A percentile compares a stretch with the other conserved stretches of the same genome.
Conservation (phyloP, 495 filamentous ascomycete genomes). For the Ramalina peruviana region DNA sequence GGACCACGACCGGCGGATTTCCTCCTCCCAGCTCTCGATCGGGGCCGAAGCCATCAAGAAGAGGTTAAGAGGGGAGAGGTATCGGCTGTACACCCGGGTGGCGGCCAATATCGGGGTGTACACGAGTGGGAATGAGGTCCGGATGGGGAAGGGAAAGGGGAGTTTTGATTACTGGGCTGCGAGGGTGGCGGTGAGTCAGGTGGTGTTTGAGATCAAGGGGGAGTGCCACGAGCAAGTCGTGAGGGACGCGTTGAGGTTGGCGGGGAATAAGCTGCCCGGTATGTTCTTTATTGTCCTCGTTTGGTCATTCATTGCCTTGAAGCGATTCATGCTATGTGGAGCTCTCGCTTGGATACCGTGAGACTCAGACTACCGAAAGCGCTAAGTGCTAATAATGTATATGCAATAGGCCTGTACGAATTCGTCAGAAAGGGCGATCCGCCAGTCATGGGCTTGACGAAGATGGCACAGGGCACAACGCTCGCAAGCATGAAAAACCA, state of each 20-base stretch:
- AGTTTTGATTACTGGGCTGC: slow-evolving; percentile 93
- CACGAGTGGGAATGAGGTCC: slow-evolving; percentile 83
- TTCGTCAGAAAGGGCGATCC: slow-evolving; percentile 89
- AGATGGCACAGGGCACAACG: slow-evolving; percentile 67
- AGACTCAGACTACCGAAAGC: not conserved
- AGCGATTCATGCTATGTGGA: too few relatives aligned
- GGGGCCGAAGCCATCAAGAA: slow-evolving; percentile 87
- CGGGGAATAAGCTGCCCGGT: slow-evolving; percentile 93
- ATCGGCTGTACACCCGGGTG: slow-evolving; percentile 79
- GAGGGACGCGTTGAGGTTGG: slow-evolving; percentile 85
- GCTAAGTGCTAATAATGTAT: not conserved
- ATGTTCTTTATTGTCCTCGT: slow-evolving; percentile 18
- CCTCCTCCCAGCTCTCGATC: slow-evolving; percentile 70
- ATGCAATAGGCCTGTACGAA: slow-evolving; percentile 68
- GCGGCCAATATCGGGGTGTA: slow-evolving; percentile 89
- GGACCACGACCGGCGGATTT: slow-evolving; percentile 84
- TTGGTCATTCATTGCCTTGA: not conserved
- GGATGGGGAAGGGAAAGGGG: slow-evolving; percentile 99
- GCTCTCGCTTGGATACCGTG: not conserved
- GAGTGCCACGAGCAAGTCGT: slow-evolving; percentile 88
- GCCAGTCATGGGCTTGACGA: slow-evolving; percentile 85
- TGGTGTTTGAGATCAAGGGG: slow-evolving; percentile 86
- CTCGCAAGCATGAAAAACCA: slow-evolving; percentile 65
- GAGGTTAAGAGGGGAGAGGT: slow-evolving; percentile 81
- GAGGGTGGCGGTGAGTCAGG: slow-evolving; percentile 70